Percentiles rank a stretch among this genome's conserved stretches.
Conservation (phyloP, 148 eudicot species). For the Spergularia marina region DNA sequence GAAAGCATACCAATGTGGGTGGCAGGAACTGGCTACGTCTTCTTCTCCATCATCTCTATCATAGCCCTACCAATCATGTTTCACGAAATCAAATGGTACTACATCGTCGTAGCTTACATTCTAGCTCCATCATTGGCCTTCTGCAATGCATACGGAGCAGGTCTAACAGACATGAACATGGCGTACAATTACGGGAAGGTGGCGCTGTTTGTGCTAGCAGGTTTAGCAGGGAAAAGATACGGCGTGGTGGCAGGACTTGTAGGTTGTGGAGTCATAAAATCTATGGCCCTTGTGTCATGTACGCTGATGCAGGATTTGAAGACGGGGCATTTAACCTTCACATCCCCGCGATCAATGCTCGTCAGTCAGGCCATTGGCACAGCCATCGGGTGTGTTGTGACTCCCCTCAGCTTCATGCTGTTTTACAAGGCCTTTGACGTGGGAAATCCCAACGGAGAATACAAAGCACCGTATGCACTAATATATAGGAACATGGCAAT, state of each 20-base stretch:
- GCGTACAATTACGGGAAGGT: constrained; percentile 76
- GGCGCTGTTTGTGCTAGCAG: constrained; percentile 64
- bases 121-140: constrained; percentile 64
- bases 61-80: constrained; percentile 57
- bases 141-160: constrained; percentile 81
- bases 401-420: constrained; percentile 59
- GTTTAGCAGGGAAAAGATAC: constrained; percentile 45
- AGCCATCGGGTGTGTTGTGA: constrained; percentile 57
- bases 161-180: constrained; percentile 84
- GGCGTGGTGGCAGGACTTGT: constrained; percentile 76
- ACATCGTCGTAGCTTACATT: constrained; percentile 52
- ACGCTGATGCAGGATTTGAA: constrained; percentile 71
- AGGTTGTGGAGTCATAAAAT: constrained; percentile 74
- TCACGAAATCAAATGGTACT: constrained; percentile 64
- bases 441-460: constrained; percentile 59
- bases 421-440: constrained; percentile 69
- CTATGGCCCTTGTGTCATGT: constrained; percentile 58
- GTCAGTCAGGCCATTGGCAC: constrained; percentile 71
- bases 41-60: constrained; percentile 51
- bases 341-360: constrained; percentile 75
- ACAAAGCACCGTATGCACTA: constrained; percentile 70
- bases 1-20: constrained; percentile 67
- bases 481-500: constrained; percentile 76
- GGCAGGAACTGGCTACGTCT: constrained; percentile 50
- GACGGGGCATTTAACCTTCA: constrained; percentile 63